phyloP scores from a whole-genome alignment of 2,329 filamentous ascomycete species.

The Apiospora koreana region DNA sequence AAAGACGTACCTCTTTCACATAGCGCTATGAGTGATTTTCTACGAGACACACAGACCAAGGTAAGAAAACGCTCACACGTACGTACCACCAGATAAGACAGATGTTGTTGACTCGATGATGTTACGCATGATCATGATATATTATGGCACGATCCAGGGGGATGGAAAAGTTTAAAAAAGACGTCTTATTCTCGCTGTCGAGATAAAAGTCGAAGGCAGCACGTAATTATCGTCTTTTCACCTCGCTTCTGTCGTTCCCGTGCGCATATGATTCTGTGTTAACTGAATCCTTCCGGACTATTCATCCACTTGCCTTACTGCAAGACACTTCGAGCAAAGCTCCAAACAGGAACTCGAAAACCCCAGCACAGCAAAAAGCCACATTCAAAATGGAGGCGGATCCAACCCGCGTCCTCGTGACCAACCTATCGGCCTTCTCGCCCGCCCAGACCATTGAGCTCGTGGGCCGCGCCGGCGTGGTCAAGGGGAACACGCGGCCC shows the following conservation, averaged over 20 bases:
- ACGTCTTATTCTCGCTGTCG: neutral
- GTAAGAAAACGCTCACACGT: neutral
- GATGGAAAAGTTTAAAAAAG: neutral
- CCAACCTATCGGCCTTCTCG: slow-evolving; percentile 41
- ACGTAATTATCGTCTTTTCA: too few relatives aligned
- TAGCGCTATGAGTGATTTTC: neutral
- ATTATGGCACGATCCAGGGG: neutral
- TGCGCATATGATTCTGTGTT: neutral
- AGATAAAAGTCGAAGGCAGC: neutral
- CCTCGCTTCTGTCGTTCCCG: neutral
- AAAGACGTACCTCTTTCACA: neutral
- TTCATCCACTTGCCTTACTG: neutral
- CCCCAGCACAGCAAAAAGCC: too few relatives aligned
- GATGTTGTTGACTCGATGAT: neutral
- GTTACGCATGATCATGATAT: neutral
- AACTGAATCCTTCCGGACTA: neutral
- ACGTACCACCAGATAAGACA: neutral
- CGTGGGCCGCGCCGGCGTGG: slow-evolving; percentile 48
- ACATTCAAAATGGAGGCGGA: neutral
- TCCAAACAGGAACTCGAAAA: too few relatives aligned
- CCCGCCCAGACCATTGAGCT: slow-evolving; percentile 52
- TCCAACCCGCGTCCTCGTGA: slow-evolving; percentile 12
- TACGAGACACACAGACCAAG: too few relatives aligned
- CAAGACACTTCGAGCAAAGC: neutral
- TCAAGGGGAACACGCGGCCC: slow-evolving; percentile 53